A percentile compares a stretch with the other conserved stretches of the same genome.
Evolutionary conservation across 225 moss, liverwort and hornwort genomes (phyloP).

Genomic region (Pseudisothecium myosuroides): DNA sequence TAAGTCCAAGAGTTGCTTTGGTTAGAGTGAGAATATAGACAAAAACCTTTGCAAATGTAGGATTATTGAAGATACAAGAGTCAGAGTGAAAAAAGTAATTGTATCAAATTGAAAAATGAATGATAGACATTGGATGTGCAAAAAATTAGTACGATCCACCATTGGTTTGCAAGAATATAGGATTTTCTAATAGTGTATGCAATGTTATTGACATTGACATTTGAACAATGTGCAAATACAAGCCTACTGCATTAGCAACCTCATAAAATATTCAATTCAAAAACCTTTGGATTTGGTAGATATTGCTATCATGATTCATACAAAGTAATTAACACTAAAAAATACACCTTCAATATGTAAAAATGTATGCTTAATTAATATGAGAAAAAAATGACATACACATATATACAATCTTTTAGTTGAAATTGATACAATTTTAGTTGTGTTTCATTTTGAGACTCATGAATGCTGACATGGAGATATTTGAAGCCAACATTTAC

Average conservation of each 20-base stretch:
- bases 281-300: background rate
- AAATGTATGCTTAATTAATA: background rate
- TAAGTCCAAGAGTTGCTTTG: accelerated
- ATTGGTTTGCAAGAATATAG: background rate
- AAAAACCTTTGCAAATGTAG: background rate
- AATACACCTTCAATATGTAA: background rate
- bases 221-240: background rate
- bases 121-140: background rate
- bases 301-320: background rate
- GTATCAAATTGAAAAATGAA: background rate
- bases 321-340: background rate
- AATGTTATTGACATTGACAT: background rate
- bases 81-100: accelerated
- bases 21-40: accelerated
- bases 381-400: background rate
- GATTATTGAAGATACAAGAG: background rate
- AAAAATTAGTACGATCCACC: background rate
- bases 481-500: background rate
- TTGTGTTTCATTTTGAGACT: background rate
- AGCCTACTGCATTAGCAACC: accelerated
- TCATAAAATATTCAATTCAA: background rate
- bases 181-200: accelerated
- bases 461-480: accelerated
- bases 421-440: background rate
- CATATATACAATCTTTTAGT: background rate